phyloP scores from a whole-genome alignment of 306 rosid genomes.

The Prunus dulcis region DNA sequence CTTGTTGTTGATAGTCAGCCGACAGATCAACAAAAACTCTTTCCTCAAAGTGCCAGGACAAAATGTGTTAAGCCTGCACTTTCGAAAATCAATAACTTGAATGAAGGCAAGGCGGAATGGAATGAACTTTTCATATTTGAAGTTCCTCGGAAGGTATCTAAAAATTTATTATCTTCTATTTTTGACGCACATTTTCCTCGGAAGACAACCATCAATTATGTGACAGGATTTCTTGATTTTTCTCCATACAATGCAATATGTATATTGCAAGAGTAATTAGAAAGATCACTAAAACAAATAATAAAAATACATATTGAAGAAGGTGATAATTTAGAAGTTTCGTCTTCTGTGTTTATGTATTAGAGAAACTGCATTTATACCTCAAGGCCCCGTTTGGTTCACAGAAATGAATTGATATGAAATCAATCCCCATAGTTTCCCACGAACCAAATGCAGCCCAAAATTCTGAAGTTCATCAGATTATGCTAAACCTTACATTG shows the following conservation, averaged over 20 bases:
- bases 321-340: no score
- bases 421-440: no score
- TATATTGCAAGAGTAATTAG: neutral
- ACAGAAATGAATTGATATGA: no score
- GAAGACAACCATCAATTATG: neutral
- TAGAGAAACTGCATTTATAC: neutral
- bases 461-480: no score
- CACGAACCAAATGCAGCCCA: no score
- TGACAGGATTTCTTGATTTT: no score
- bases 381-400: neutral
- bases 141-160: slow-evolving; percentile 74
- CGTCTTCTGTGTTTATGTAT: neutral
- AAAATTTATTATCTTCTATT: slow-evolving; percentile 7
- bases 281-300: no score
- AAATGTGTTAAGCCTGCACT: slow-evolving; percentile 81
- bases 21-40: slow-evolving; percentile 89
- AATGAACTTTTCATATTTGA: slow-evolving; percentile 95
- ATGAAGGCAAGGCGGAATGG: slow-evolving; percentile 82
- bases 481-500: no score
- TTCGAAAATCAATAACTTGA: slow-evolving; percentile 33
- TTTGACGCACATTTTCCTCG: neutral
- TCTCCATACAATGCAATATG: neutral
- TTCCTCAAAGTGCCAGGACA: slow-evolving; percentile 99
- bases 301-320: neutral
- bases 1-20: slow-evolving; percentile 75